Conservation (phyloP, 2,329 filamentous ascomycete species). For the Xylaria arbuscula region DNA sequence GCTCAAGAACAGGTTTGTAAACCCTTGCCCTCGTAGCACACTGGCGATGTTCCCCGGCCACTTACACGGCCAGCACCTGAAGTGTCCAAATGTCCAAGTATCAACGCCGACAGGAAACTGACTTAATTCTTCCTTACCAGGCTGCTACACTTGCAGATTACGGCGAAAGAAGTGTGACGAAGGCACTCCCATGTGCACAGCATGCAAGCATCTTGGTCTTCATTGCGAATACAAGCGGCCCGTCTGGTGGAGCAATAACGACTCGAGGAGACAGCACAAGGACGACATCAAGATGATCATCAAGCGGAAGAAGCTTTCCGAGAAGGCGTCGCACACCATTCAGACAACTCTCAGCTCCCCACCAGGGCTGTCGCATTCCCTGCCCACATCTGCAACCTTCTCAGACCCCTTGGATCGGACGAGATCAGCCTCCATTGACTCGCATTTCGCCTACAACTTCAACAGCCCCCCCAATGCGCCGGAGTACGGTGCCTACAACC, state of each 20-base stretch:
- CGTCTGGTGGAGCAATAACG: slow-evolving; percentile 96
- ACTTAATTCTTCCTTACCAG: slow-evolving; percentile 53
- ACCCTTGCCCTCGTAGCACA: slow-evolving; percentile 42
- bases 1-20: slow-evolving; percentile 90
- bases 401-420: slow-evolving; percentile 79
- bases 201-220: slow-evolving; percentile 80
- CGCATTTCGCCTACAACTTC: slow-evolving; percentile 82
- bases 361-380: slow-evolving; percentile 81
- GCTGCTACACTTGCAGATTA: slow-evolving; percentile 75
- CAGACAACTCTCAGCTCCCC: slow-evolving; percentile 73
- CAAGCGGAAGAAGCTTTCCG: slow-evolving; percentile 93
- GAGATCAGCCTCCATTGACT: slow-evolving; percentile 82
- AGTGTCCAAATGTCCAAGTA: slow-evolving; percentile 44
- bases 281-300: slow-evolving; percentile 97
- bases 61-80: slow-evolving; percentile 33
- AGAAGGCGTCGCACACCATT: slow-evolving; percentile 76
- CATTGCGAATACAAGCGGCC: slow-evolving; percentile 96
- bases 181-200: slow-evolving; percentile 70
- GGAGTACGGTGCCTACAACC: slow-evolving; percentile 71
- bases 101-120: slow-evolving; percentile 45
- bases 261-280: slow-evolving; percentile 86
- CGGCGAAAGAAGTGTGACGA: slow-evolving; percentile 77
- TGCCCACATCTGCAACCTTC: slow-evolving; percentile 83
- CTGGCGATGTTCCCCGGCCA: slow-evolving; percentile 32
- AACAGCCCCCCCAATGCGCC: slow-evolving; percentile 66